Base-by-base conservation (phyloP, 192 early-diverging fungal genomes). In the Umbelopsis ramanniana region DNA sequence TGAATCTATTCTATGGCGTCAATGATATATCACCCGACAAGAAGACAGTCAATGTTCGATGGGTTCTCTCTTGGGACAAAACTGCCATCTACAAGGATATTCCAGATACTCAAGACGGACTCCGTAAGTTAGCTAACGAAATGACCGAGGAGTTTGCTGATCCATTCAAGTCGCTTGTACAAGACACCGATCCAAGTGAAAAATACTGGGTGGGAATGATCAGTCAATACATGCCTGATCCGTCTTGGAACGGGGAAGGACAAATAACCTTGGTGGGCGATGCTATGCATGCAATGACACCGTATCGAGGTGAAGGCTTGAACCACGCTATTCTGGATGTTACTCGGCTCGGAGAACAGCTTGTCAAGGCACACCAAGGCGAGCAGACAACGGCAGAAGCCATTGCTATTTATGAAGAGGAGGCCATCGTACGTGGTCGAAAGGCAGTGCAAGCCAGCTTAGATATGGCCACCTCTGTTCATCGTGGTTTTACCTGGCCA, bases 251-350 rank as follows among this genome's bases (percentile, higher is more conserved):
- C 35, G 57, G 57, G 2, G 11, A 63, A 3, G 53, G 53, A 2
- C 53, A 57, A 1, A 46, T 75, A 38, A 66, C 68, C 17, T n/a
- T 75, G 14, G 40, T 70, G 22, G 74, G 74, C 2, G 74, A 75
- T 45, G 68, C 68, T 3, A 35, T 55, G 0, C 74, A 75, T 52
- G 29, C 68, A 4, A 70, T 70, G 68, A 75, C 68, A 15, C 69
- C 69, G 45, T 75, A 50, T 40, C n/a, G 54, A 2, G 74, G 74
- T 11, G 74, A 75, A 52, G 74, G 74, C 17, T 43, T 68, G 26
- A 75, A 75, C 19, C 74, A 75, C 24, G 74, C 74, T 0, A 70
- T 75, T 7, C 12, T 75, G 2, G 74, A 75, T 66, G n/a, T 69
- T 17, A 68, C 33, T 46, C 52, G 35, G 9, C 46, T 75, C 9